Base-by-base conservation (phyloP, 169 alveolate species). In the Prorocentrum cordatum region DNA sequence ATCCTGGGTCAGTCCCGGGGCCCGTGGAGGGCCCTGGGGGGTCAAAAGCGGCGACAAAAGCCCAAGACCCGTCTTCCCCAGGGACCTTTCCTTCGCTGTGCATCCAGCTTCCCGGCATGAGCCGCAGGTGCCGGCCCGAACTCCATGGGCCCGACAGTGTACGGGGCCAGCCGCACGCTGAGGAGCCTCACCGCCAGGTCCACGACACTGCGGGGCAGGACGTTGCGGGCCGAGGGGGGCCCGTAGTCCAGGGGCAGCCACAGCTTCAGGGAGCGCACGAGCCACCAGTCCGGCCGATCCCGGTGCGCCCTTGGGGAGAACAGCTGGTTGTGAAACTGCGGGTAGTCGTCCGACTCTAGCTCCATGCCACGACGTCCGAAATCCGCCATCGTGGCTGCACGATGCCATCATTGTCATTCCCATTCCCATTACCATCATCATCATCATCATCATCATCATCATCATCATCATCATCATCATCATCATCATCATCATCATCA, bases 201-300 rank as follows among this genome's bases (percentile, higher is more conserved):
- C 24, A 80, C 89, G 35, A 80, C 36, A 20, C 89, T 39, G 22
- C 77, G 77, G 0, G 89, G 89, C 64, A 80, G 50, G 33, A 29
- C 79, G n/a, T 80, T 80, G 47, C 89, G 73, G 29, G 89, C 47
- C 4, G 89, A 61, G 20, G 77, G 89, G 20, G 89, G 89, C 42
- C 89, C 89, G 24, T 80, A 80, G 47, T 80, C 89, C 73, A 80
- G 18, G 22, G 89, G 89, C 33, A 80, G 33, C 14, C 39, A 47
- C 27, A 80, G n/a, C 67, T 80, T 80, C 67, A 80, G 47, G 27
- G 89, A 80, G 16, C 89, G 89, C 27, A 80, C 61, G 39, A 80
- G 35, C 9, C 39, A 59, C 89, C 89, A 80, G 35, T 80, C 89
- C 4, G 73, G 70, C 2, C 89, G 73, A 33, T 80, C 89, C 22